Evolutionary conservation across 2,329 filamentous ascomycete species (phyloP), one percentile per base, ranked within the genome.

Genomic region (Aspergillus melleus): DNA sequence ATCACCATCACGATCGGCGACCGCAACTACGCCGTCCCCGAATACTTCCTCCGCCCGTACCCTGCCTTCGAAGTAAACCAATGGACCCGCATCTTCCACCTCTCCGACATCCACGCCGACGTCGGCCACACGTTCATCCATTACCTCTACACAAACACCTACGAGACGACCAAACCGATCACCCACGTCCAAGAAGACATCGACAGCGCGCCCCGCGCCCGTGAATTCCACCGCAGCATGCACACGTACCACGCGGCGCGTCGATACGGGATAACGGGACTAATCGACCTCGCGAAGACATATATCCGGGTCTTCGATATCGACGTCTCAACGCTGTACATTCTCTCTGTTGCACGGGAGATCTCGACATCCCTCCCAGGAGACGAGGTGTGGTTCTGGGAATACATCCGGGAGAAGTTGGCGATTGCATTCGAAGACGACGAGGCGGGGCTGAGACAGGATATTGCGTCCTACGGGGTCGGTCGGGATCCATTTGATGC

Each of bases 61-160:
- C 44, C 51, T 1, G 26, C 49, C n/a, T 36, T 58, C 16, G 29
- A 24, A 3, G 1, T 9, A 9, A 30, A 12, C 24, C 30, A 10
- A 16, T 39, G 36, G 36, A 19, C 9, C n/a, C 19, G 36, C 1
- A 9, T 19, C n/a, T 22, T 50, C 20, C 22, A 46, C 12, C 52
- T 49, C 16, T 11, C 24, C 20, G 51, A 51, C 24, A 49, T 58
- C 32, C 20, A 54, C 46, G 39, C 32, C 2, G 57, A 54, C 52
- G 36, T 58, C 29, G 57, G 51, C 11, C 57, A 58, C 10, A 58
- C 57, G 12, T 36, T 58, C 11, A 47, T 58, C 8, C 57, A 58
- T 29, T 58, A 58, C 30, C 46, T 58, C 8, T 58, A 54, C 52
- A 58, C 57, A 5, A 52, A 52, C 42, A 46, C 44, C 24, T 58